Evolutionary conservation across 345 rosid species (phyloP).

Genomic region (Psidium friedrichsthalianum): DNA sequence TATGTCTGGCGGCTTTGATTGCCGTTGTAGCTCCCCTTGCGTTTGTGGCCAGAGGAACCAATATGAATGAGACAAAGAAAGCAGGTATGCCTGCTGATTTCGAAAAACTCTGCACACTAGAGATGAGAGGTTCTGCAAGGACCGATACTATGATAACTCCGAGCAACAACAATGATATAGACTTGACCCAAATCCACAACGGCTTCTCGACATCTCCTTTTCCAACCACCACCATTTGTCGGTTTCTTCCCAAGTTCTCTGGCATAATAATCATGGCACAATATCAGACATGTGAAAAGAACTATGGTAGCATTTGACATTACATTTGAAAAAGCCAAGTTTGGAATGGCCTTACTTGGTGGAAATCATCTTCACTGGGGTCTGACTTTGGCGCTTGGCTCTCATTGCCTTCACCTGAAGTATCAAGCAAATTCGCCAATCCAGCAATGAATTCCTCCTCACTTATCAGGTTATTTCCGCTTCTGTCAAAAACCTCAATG

Average conservation of each 20-base stretch:
- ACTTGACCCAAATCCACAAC: constrained; percentile 4
- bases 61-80: constrained; percentile 25
- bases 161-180: neutral
- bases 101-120: constrained; percentile 18
- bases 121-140: constrained; percentile 18
- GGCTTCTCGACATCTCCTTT: neutral
- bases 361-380: neutral
- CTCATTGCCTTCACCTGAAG: neutral
- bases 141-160: constrained; percentile 10
- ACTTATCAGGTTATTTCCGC: constrained; percentile 4
- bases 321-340: neutral
- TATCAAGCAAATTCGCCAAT: constrained; percentile 6
- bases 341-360: neutral
- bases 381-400: neutral
- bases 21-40: constrained; percentile 13
- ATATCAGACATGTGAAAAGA: neutral
- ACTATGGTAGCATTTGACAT: neutral
- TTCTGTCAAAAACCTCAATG: constrained; percentile 16
- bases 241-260: constrained; percentile 17
- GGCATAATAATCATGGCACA: neutral
- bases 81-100: constrained; percentile 13
- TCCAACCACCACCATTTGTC: constrained; percentile 12
- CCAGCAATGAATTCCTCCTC: constrained; percentile 20
- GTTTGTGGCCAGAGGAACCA: constrained; percentile 26
- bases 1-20: constrained; percentile 10